Conservation (phyloP, 225 moss, liverwort and hornwort genomes). For the Anthoceros angustus region DNA sequence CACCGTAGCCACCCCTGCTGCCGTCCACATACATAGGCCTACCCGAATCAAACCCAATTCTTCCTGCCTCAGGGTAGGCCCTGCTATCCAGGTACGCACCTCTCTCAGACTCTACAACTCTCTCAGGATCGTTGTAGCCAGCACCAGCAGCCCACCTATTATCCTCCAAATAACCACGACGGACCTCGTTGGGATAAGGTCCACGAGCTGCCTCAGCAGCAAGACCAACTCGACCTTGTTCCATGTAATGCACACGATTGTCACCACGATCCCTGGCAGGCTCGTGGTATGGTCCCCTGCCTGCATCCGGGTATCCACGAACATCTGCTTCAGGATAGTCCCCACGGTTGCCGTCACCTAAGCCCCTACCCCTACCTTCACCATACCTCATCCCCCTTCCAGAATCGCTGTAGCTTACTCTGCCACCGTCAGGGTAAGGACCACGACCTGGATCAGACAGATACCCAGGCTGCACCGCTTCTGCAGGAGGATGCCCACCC, state of each 20-base stretch:
- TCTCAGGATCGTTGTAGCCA: neutral
- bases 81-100: neutral
- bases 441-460: constrained; percentile 13
- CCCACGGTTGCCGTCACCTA: neutral
- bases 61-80: neutral
- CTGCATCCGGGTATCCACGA: neutral
- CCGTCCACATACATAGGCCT: constrained; percentile 13
- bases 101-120: neutral
- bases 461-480: constrained; percentile 11
- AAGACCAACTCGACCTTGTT: neutral
- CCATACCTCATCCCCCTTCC: constrained; percentile 5
- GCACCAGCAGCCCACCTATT: neutral
- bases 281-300: neutral
- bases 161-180: neutral
- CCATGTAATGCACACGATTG: neutral
- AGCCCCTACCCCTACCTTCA: neutral
- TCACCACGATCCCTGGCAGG: neutral
- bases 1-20: constrained; percentile 24
- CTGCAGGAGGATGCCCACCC: constrained; percentile 6
- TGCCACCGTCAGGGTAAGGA: constrained; percentile 27
- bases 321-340: neutral
- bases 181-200: neutral
- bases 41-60: neutral
- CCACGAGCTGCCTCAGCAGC: neutral
- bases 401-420: constrained; percentile 18